Percentiles rank a stretch among this genome's conserved stretches.
phyloP scores from a whole-genome alignment of 1,139 yeast genomes.

The Kodamaea arcana region DNA sequence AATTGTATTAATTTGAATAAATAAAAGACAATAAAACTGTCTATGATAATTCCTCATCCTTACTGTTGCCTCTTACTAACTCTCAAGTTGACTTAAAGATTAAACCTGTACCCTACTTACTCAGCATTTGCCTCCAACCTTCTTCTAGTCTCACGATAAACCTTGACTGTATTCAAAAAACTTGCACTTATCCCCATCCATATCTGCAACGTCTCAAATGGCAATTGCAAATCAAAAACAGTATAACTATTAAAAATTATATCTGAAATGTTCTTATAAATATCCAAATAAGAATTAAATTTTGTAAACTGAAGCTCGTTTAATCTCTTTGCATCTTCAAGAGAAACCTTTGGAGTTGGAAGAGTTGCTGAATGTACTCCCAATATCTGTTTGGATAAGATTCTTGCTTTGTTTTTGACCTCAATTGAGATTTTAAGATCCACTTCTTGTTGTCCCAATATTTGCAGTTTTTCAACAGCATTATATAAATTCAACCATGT shows the following conservation, averaged over 20 bases:
- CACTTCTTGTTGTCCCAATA: conserved; percentile 19
- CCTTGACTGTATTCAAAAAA: conserved; percentile 34
- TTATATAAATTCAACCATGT: conserved; percentile 23
- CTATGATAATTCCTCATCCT: too few species aligned
- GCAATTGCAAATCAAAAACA: conserved; percentile 37
- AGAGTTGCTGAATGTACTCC: conserved; percentile 14
- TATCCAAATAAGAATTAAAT: conserved; percentile 38
- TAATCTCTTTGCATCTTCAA: conserved; percentile 12
- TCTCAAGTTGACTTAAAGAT: not conserved
- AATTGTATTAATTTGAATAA: too few species aligned
- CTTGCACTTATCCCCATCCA: conserved; percentile 49
- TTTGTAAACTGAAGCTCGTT: conserved; percentile 36
- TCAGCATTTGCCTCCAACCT: conserved; percentile 14
- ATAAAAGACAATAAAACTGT: too few species aligned
- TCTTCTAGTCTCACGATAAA: conserved; percentile 39
- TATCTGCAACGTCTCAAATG: conserved; percentile 43
- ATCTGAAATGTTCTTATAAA: conserved; percentile 40
- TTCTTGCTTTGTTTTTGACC: conserved; percentile 31
- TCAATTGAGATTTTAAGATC: conserved; percentile 22
- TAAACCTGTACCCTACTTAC: too few species aligned
- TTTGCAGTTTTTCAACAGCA: conserved; percentile 17
- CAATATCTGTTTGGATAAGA: conserved; percentile 35
- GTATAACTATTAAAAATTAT: conserved; percentile 42
- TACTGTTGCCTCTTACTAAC: too few species aligned
- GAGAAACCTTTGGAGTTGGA: conserved; percentile 2